Conservation (phyloP, 345 rosid species). For the Kernera saxatilis region DNA sequence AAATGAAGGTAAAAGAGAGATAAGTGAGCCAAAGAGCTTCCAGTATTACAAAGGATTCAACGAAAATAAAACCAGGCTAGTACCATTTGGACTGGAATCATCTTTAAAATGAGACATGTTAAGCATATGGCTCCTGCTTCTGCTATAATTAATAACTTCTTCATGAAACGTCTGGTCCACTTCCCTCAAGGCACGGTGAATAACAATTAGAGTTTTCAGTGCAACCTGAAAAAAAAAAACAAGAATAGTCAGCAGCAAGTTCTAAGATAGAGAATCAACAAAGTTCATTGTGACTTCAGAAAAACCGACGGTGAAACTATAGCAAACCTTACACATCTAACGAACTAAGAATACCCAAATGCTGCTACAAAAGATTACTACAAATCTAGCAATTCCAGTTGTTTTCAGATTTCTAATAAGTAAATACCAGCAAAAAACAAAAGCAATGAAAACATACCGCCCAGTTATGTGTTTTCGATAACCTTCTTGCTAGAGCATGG, state of each 20-base stretch:
- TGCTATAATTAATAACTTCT: conserved; percentile 89
- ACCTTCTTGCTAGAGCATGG: conserved; percentile 81
- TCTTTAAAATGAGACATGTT: conserved; percentile 97
- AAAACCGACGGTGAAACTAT: neutral
- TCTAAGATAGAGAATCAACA: neutral
- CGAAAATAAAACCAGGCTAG: neutral
- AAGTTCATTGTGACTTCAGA: neutral
- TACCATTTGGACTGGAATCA: conserved; percentile 96
- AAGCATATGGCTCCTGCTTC: conserved; percentile 91
- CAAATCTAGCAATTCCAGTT: neutral
- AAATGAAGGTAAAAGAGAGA: conserved; percentile 22
- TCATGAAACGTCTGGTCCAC: conserved; percentile 96
- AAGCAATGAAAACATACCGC: conserved; percentile 46
- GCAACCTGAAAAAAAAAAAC: conserved; percentile 58
- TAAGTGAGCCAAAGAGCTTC: conserved; percentile 11
- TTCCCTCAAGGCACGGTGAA: conserved; percentile 97
- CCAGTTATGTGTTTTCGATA: conserved; percentile 93
- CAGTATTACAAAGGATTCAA: neutral
- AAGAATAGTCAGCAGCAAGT: neutral
- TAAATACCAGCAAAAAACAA: neutral
- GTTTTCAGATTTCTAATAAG: neutral
- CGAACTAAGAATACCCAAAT: neutral
- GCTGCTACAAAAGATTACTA: neutral
- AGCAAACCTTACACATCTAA: neutral
- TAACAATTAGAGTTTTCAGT: conserved; percentile 78